Percentiles rank a stretch among this genome's conserved stretches.
phyloP scores from a whole-genome alignment of 2,329 filamentous ascomycete genomes.

The Colletotrichum sp. region DNA sequence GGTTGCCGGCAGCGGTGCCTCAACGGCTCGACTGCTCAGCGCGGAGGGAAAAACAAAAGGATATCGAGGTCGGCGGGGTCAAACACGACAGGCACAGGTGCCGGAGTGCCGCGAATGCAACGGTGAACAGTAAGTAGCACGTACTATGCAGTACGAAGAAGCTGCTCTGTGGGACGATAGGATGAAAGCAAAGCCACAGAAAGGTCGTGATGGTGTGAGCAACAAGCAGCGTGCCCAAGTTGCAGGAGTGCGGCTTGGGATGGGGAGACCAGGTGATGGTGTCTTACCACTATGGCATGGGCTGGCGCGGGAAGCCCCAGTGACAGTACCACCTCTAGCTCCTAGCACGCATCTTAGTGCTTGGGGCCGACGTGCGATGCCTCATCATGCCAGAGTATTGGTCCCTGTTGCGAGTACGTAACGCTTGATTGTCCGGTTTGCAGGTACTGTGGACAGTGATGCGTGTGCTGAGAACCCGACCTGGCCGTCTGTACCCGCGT shows the following conservation, averaged over 20 bases:
- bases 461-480: neutral
- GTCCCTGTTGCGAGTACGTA: neutral
- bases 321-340: neutral
- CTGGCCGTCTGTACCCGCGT: neutral
- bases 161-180: neutral
- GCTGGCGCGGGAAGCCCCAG: neutral
- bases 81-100: slow-evolving; percentile 5
- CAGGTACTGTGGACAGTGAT: neutral
- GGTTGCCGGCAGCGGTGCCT: neutral
- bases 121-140: neutral
- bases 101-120: slow-evolving; percentile 8
- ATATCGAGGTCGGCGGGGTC: neutral
- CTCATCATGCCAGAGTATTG: neutral
- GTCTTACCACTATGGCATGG: slow-evolving; percentile 9
- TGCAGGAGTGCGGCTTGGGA: neutral
- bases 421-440: neutral
- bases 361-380: neutral
- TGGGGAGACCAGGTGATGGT: slow-evolving; percentile 15
- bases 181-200: neutral
- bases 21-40: neutral
- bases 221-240: neutral
- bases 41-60: neutral
- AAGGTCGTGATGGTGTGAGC: neutral
- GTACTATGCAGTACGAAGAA: neutral
- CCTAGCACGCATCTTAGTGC: neutral